phyloP scores from a whole-genome alignment of 495 filamentous ascomycete species.

The Aspergillus kassunensis region DNA sequence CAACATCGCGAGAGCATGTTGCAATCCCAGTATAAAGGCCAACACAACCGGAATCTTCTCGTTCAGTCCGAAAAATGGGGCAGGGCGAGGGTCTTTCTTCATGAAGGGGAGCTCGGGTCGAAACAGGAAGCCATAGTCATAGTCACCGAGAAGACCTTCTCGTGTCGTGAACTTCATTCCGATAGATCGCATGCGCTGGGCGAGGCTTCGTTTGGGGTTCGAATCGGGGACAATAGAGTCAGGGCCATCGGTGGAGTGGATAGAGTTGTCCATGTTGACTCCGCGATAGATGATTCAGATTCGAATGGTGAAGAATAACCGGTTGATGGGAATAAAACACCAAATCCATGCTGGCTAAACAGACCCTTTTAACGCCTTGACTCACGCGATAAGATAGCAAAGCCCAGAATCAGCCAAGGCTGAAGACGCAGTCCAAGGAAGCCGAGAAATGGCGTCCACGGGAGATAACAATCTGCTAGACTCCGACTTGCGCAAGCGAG shows the following conservation, averaged over 20 bases:
- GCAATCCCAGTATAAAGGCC: slow-evolving; percentile 15
- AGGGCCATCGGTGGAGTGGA: slow-evolving; percentile 16
- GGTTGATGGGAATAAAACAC: neutral
- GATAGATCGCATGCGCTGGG: slow-evolving; percentile 3
- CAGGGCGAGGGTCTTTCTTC: slow-evolving; percentile 7
- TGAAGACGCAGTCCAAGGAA: neutral
- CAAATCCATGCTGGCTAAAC: neutral
- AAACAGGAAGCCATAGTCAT: slow-evolving; percentile 18
- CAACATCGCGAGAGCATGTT: slow-evolving; percentile 15
- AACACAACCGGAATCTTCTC: slow-evolving; percentile 15
- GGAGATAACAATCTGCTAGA: neutral
- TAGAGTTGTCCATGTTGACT: slow-evolving; percentile 12
- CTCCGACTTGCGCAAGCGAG: neutral
- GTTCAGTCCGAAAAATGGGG: slow-evolving; percentile 18
- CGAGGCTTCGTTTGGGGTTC: slow-evolving; percentile 7
- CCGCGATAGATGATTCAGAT: no score
- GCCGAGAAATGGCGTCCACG: neutral
- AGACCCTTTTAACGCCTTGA: neutral
- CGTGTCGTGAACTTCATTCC: slow-evolving; percentile 4
- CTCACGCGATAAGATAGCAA: neutral
- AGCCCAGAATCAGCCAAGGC: neutral
- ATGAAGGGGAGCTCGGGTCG: slow-evolving; percentile 18
- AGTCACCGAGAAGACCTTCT: slow-evolving; percentile 19
- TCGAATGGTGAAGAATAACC: no score
- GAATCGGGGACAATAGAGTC: slow-evolving; percentile 12